A percentile compares a stretch with the other conserved stretches of the same genome.
phyloP scores from a whole-genome alignment of 352 stramenopile genomes.

The Pythium aquatile region DNA sequence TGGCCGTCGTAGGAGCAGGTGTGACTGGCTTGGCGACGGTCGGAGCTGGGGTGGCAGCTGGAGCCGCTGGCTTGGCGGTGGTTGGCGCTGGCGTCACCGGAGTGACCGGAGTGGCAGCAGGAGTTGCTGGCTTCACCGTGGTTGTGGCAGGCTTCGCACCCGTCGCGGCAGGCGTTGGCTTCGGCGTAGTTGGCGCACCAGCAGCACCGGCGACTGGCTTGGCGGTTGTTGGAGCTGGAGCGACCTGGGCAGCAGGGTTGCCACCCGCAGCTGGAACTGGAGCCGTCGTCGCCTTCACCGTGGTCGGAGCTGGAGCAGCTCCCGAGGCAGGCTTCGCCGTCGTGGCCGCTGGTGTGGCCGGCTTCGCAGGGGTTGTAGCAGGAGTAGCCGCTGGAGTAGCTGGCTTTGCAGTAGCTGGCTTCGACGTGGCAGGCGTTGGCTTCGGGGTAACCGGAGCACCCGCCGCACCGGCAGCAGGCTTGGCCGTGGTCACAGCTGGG shows the following conservation, averaged over 20 bases:
- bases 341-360: not conserved
- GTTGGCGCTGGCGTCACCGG: not conserved
- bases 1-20: not conserved
- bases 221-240: not conserved
- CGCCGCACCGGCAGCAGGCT: not conserved
- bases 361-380: not conserved
- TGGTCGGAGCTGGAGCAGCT: not conserved
- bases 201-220: constrained; percentile 1
- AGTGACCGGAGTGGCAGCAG: too few species aligned
- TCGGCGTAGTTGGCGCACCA: not conserved
- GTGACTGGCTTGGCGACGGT: not conserved
- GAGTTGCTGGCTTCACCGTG: not conserved
- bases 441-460: not conserved
- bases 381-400: not conserved
- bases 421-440: constrained; percentile 4
- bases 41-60: not conserved
- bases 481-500: not conserved
- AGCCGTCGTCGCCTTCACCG: not conserved
- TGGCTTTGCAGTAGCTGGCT: constrained; percentile 2
- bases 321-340: not conserved
- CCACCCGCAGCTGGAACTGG: not conserved
- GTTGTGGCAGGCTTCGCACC: too few species aligned
- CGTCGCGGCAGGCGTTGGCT: not conserved
- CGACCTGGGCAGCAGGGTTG: not conserved
- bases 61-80: too few species aligned